phyloP scores from a whole-genome alignment of 345 rosid species.

The Acer yangbiense region DNA sequence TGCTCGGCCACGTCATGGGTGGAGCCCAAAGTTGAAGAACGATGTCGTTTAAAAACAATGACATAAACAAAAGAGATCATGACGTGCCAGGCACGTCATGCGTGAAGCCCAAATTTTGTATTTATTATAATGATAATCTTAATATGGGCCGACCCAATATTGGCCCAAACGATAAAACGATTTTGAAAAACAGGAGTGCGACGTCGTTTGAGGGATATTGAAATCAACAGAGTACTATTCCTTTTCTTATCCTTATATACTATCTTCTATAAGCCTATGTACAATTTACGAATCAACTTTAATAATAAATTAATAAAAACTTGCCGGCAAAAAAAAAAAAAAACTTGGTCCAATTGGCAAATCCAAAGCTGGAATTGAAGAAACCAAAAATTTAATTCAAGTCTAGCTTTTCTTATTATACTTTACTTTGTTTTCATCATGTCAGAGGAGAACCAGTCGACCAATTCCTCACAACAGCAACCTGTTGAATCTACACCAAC shows the following conservation, averaged over 20 bases:
- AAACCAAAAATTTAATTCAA: background rate
- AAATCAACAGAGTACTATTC: background rate
- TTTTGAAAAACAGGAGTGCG: no score
- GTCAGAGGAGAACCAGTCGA: slow-evolving; percentile 20
- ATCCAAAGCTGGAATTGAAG: slow-evolving; percentile 11
- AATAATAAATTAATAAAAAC: background rate
- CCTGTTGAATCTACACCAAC: slow-evolving; percentile 17
- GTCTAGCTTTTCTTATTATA: background rate
- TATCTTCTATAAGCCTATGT: background rate
- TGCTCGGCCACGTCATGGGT: no score
- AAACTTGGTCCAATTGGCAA: background rate
- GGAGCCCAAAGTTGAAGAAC: no score
- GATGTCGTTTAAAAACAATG: no score
- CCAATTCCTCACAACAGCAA: slow-evolving; percentile 8
- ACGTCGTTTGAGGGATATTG: no score
- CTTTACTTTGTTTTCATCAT: slow-evolving; percentile 7
- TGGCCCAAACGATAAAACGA: no score
- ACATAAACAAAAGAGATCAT: no score
- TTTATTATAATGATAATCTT: no score
- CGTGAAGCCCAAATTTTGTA: no score
- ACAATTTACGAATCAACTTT: background rate
- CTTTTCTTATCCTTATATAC: background rate
- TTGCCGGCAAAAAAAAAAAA: background rate
- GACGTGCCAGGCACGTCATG: no score
- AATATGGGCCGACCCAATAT: no score